phyloP scores from a whole-genome alignment of 306 rosid species.

The Arachis hypogaea region DNA sequence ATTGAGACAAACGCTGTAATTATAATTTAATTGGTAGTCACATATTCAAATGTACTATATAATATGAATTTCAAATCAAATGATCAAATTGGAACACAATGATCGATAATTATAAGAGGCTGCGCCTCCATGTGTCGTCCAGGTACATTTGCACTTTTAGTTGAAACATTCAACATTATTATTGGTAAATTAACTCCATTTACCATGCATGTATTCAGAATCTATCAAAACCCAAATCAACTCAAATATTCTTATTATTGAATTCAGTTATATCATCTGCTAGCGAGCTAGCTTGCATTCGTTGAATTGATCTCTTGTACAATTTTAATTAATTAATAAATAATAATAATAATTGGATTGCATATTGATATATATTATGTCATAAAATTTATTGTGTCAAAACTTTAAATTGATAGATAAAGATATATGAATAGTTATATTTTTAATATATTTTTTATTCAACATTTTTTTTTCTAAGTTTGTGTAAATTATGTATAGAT shows the following conservation, averaged over 20 bases:
- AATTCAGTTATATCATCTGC: neutral
- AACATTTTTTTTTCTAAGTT: too few relatives aligned
- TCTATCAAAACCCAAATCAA: neutral
- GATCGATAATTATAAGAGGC: neutral
- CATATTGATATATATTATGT: too few relatives aligned
- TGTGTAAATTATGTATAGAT: too few relatives aligned
- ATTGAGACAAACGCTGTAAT: neutral
- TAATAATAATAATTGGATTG: too few relatives aligned
- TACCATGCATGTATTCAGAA: slow-evolving; percentile 26
- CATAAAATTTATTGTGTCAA: too few relatives aligned
- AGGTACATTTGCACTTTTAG: slow-evolving; percentile 15
- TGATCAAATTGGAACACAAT: neutral
- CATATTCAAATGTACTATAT: neutral
- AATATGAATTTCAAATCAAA: neutral
- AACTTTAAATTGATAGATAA: too few relatives aligned
- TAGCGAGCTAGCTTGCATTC: neutral
- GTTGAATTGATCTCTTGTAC: too few relatives aligned
- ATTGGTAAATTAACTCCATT: neutral
- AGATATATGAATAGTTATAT: too few relatives aligned
- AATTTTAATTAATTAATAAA: too few relatives aligned
- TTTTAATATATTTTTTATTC: too few relatives aligned
- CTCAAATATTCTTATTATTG: neutral
- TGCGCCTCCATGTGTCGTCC: slow-evolving; percentile 26
- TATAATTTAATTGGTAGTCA: neutral
- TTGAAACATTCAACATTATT: neutral